A percentile compares a stretch with the other conserved stretches of the same genome.
phyloP scores from a whole-genome alignment of 2,329 filamentous ascomycete genomes.

The Hirsutella rhossiliensis region DNA sequence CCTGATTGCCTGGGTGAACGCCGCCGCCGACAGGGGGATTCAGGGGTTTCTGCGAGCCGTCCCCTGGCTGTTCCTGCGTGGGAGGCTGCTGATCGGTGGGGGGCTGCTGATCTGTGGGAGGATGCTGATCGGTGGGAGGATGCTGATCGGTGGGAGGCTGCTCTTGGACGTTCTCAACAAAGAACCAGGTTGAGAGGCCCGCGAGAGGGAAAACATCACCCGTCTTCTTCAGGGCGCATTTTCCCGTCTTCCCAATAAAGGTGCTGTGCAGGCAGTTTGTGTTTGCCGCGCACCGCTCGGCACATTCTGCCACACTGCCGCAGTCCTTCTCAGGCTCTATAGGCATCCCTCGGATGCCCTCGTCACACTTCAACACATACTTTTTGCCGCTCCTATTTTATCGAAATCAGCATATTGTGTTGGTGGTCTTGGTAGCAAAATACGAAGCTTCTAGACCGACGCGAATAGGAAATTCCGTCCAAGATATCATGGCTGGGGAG shows the following conservation, averaged over 20 bases:
- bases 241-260: neutral
- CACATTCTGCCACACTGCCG: neutral
- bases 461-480: too few relatives aligned
- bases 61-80: neutral
- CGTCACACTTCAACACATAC: neutral
- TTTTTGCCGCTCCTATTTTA: neutral
- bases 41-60: constrained; percentile 1
- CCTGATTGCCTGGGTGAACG: neutral
- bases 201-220: neutral
- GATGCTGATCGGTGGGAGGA: too few relatives aligned
- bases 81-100: too few relatives aligned
- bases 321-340: neutral
- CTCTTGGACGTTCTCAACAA: neutral
- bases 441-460: too few relatives aligned
- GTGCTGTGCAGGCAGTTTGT: neutral
- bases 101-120: too few relatives aligned
- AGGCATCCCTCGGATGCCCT: neutral
- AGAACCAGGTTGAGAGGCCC: neutral
- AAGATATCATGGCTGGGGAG: too few relatives aligned
- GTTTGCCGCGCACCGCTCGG: constrained; percentile 1
- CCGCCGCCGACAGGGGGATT: too few relatives aligned
- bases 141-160: too few relatives aligned
- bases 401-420: neutral
- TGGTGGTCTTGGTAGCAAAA: too few relatives aligned
- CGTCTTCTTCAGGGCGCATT: constrained; percentile 1